Base-by-base conservation (phyloP, 495 filamentous ascomycete genomes). In the Podospora comata region DNA sequence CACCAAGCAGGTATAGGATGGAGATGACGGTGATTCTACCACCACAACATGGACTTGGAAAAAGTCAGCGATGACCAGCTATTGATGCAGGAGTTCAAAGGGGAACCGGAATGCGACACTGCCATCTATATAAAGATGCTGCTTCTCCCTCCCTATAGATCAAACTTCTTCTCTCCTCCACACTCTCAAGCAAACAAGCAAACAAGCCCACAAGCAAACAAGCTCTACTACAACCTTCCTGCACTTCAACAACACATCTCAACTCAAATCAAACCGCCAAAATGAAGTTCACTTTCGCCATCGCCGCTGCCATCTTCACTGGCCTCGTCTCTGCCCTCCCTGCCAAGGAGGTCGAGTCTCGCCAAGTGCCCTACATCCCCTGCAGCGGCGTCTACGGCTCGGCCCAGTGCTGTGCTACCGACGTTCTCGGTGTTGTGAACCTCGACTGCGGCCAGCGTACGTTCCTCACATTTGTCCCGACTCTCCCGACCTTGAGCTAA, bases 381-480 rank as follows among this genome's bases (percentile, higher is more conserved):
- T 82, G 80, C 76, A 67, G 74, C 3, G 80, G 80, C 4, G 75
- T 80, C 60, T 82, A 82, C 72, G 72, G 70, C 68, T 79, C 68
- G 19, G 13, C 77, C 2, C 77, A 80, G 66, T 82, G 80, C 77
- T 82, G 80, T 67, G 78, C 79, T 4, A 80, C 79, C 4, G 80
- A 81, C 66, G 77, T 81, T 19, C 78, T 81, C 6, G 79, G 80
- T 44, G 60, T 82, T 56, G 79, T 76, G 0, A 75, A 82, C 65
- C 77, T 81, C 13, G 79, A 82, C 74, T 82, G 80, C 74, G 76
- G 68, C 34, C 72, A 76, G 69, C 79, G 76, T 78, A 64, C 61
- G 76, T 64, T 13, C n/a, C 59, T 6, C n/a, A 19, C 1, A 16
- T 6, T 18, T 6, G 23, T 23, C 23, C 23, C 23, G 0, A 23